Conservation (phyloP, 2,329 filamentous ascomycete species). For the Colletotrichum tropicale region DNA sequence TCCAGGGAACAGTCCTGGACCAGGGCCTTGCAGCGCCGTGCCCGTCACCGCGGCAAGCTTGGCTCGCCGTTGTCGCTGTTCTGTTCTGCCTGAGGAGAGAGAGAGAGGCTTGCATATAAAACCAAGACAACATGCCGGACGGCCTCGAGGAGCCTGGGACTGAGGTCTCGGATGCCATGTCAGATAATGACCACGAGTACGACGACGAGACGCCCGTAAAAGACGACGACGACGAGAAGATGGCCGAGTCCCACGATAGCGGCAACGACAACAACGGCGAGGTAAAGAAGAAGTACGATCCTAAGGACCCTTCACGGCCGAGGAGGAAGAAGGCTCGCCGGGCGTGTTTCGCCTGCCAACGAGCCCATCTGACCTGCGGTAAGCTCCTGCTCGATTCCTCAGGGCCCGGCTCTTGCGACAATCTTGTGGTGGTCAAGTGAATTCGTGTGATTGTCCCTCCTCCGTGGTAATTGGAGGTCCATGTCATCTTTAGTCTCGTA, state of each 20-base stretch:
- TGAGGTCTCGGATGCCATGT: conserved; percentile 63
- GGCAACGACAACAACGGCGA: conserved; percentile 50
- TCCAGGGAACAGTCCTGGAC: conserved; percentile 15
- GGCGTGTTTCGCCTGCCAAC: conserved; percentile 95
- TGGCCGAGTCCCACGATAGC: conserved; percentile 46
- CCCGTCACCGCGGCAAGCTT: conserved; percentile 27
- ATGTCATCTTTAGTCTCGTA: background rate
- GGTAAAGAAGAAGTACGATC: conserved; percentile 72
- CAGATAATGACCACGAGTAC: conserved; percentile 64
- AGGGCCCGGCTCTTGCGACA: conserved; percentile 1
- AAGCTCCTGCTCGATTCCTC: conserved; percentile 50
- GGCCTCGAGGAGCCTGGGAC: conserved; percentile 56
- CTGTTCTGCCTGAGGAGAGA: background rate
- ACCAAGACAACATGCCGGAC: conserved; percentile 60
- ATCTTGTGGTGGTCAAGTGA: background rate
- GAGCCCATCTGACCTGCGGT: conserved; percentile 98
- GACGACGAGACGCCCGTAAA: conserved; percentile 51
- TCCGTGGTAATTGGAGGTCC: background rate
- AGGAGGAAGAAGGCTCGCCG: conserved; percentile 94
- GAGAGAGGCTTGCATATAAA: conserved; percentile 48
- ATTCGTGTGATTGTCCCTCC: conserved; percentile 12
- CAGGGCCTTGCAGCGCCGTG: conserved; percentile 36
- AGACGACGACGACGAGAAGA: conserved; percentile 54
- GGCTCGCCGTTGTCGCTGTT: conserved; percentile 1
- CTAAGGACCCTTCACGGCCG: conserved; percentile 89